Percentiles rank a stretch among this genome's conserved stretches.
These are phyloP conservation scores for Plasmodium chabaudi DNA, from an alignment of 169 alveolate genomes.

Conservation along the genomic window DNA sequence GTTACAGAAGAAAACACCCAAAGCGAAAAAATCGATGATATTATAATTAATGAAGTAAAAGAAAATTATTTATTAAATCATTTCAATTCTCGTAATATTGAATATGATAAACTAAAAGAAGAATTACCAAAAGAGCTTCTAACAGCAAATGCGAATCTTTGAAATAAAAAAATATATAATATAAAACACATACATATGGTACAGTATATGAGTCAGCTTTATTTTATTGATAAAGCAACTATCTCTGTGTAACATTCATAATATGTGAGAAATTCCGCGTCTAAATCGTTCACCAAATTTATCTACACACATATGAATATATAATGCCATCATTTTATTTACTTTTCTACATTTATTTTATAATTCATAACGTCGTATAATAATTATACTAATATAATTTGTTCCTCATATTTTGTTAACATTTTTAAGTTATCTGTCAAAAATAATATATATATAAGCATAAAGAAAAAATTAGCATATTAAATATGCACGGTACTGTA, in stretches of 20 bases:
- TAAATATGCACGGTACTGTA: no score
- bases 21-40: not conserved
- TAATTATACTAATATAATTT: constrained; percentile 14
- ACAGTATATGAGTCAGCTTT: no score
- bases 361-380: not conserved
- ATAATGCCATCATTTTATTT: no score
- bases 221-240: not conserved
- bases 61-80: constrained; percentile 55
- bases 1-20: not conserved
- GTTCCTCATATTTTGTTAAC: constrained; percentile 23
- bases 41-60: constrained; percentile 19
- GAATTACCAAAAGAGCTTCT: constrained; percentile 56
- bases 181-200: no score
- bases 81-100: constrained; percentile 66
- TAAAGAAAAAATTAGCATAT: no score
- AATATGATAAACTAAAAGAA: constrained; percentile 62
- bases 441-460: not conserved
- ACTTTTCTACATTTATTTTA: no score
- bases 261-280: not conserved
- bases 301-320: constrained; percentile 13
- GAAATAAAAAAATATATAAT: not conserved
- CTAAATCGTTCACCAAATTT: not conserved
- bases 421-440: constrained; percentile 7
- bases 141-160: constrained; percentile 39
- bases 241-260: not conserved